Percentiles rank a stretch among this genome's conserved stretches.
phyloP scores from a whole-genome alignment of 2,329 filamentous ascomycete species.

The Xylaria sp. region DNA sequence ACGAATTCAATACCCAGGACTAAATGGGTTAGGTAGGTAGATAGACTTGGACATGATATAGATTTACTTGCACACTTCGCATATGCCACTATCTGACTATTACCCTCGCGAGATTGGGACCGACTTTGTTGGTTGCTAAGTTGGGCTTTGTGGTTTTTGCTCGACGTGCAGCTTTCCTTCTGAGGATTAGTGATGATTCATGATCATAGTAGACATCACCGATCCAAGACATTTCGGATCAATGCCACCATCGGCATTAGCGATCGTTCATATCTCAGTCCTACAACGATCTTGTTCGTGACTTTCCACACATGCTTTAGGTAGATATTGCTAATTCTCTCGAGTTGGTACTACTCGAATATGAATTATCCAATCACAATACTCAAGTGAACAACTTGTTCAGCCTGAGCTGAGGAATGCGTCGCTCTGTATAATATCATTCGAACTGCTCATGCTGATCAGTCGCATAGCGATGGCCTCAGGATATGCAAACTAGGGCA shows the following conservation, averaged over 20 bases:
- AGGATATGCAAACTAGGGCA: too few relatives aligned
- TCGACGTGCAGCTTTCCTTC: not conserved
- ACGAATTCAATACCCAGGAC: not conserved
- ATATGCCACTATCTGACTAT: not conserved
- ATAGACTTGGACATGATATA: not conserved
- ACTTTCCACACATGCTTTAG: not conserved
- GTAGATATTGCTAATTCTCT: not conserved
- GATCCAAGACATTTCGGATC: not conserved
- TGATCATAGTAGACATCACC: not conserved
- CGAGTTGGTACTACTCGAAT: too few relatives aligned
- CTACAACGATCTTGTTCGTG: not conserved
- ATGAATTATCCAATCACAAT: too few relatives aligned
- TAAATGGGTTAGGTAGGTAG: not conserved
- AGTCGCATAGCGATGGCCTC: too few relatives aligned
- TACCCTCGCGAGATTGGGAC: not conserved
- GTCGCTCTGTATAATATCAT: too few relatives aligned
- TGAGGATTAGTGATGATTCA: slow-evolving; percentile 17
- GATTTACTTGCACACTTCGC: not conserved
- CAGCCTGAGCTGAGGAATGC: too few relatives aligned
- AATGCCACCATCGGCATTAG: not conserved
- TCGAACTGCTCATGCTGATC: too few relatives aligned
- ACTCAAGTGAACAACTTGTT: too few relatives aligned
- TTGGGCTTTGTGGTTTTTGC: not conserved
- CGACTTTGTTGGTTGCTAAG: not conserved
- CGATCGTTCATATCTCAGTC: not conserved